Base-by-base conservation (phyloP, 768 basidiomycete species). In the Tubosaeta sp. region DNA sequence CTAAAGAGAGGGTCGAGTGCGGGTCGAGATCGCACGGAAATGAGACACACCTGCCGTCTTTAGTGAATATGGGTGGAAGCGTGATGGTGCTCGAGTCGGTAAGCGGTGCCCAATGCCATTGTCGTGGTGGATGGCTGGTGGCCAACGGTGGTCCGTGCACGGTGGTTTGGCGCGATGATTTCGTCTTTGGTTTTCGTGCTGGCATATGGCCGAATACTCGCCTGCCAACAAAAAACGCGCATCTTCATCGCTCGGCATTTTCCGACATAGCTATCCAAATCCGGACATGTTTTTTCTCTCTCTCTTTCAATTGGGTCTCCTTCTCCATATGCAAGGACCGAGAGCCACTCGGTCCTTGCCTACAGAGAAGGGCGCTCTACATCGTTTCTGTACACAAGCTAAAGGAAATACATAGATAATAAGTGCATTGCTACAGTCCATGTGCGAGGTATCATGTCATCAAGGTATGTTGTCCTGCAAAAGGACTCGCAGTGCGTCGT, bases 11-110 rank as follows among this genome's bases (percentile, higher is more conserved):
- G 6, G 54, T 66, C 48, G 43, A 52, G 25, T 42, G 50, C 16
- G 34, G 16, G 33, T 54, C 56, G 51, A 59, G 43, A 62, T 49
- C 44, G 51, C 32, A 51, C 14, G 31, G 17, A 35, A 52, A 26
- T 42, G 43, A 39, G 46, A 63, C 73, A 54, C 65, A 93, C 94
- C 84, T 85, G 71, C 90, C 90, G 70, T 97, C 93, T 67, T 79
- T 87, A 27, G 92, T 91, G 69, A 94, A 93, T 56, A 93, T 72
- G 34, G 91, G 86, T 6, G 89, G 80, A 35, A 78, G 76, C 55
- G 73, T 78, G 58, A 79, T 86, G 41, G 80, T 77, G 48, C 76
- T 77, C 10, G 83, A 76, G 69, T 90, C 86, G 35, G 88, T 82
- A 52, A 93, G 74, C 44, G 81, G 76, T 51, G 77, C 74, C 89